Percentiles rank a stretch among this genome's conserved stretches.
Conservation (phyloP, 2,329 filamentous ascomycete genomes). For the Exserohilum rostratum region DNA sequence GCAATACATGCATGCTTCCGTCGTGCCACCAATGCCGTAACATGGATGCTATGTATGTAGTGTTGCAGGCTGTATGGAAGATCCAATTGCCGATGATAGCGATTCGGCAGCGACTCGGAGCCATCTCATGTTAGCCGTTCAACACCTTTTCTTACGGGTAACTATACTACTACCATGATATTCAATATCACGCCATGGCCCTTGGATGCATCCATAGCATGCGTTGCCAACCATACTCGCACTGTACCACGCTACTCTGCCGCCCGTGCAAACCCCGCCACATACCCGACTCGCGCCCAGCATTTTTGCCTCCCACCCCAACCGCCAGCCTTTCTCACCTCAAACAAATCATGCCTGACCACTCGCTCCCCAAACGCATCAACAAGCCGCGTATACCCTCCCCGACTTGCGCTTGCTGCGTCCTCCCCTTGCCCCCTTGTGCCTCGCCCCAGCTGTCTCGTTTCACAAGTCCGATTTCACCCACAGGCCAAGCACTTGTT, state of each 20-base stretch:
- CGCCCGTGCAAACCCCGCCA: not conserved
- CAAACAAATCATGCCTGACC: slow-evolving; percentile 8
- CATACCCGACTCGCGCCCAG: not conserved
- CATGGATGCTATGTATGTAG: no score
- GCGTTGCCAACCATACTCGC: not conserved
- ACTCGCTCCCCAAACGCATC: not conserved
- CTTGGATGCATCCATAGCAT: not conserved
- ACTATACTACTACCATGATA: not conserved
- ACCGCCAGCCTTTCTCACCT: not conserved
- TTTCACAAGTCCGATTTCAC: no score
- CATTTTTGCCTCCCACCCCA: not conserved
- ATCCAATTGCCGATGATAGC: not conserved
- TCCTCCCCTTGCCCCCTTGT: not conserved
- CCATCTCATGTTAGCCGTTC: not conserved
- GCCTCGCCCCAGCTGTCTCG: not conserved
- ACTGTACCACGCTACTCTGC: not conserved
- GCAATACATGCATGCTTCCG: no score
- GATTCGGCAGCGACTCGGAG: not conserved
- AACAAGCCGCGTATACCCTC: not conserved
- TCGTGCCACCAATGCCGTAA: no score
- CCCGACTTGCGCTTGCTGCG: not conserved
- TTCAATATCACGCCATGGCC: not conserved
- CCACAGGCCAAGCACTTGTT: no score
- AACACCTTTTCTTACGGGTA: no score
- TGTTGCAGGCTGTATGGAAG: no score